These are phyloP conservation scores for Xanthoconium separans DNA, from an alignment of 1,284 basidiomycete species.

Conservation along the genomic window DNA sequence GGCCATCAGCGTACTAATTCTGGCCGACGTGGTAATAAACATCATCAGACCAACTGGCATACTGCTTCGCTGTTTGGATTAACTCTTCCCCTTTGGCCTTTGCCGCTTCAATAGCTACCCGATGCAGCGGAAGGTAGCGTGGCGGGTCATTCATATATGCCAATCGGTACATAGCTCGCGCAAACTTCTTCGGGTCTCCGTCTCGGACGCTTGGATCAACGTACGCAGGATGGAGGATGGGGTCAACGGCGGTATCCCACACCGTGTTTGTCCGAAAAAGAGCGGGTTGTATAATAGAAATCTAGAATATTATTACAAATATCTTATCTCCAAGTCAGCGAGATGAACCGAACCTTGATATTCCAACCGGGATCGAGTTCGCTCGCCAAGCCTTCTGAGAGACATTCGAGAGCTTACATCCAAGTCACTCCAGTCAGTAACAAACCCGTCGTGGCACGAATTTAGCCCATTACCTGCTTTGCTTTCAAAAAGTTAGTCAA, in stretches of 20 bases:
- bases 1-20: constrained; percentile 9
- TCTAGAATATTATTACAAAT: constrained; percentile 10
- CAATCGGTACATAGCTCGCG: constrained; percentile 17
- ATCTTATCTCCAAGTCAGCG: neutral
- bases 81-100: constrained; percentile 25
- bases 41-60: constrained; percentile 31
- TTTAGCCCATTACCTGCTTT: constrained; percentile 23
- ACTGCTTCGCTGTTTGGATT: constrained; percentile 26
- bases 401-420: constrained; percentile 26
- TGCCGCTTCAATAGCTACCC: constrained; percentile 24
- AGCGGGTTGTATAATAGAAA: constrained; percentile 30
- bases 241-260: constrained; percentile 3
- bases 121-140: constrained; percentile 27
- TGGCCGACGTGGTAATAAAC: constrained; percentile 16
- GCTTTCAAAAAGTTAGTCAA: constrained; percentile 11
- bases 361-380: constrained; percentile 32
- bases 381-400: constrained; percentile 24
- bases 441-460: neutral
- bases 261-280: constrained; percentile 21
- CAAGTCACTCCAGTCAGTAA: constrained; percentile 7
- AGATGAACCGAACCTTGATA: constrained; percentile 22
- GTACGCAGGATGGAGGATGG: constrained; percentile 1
- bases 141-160: constrained; percentile 27
- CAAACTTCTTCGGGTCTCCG: constrained; percentile 27
- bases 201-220: neutral